These are phyloP conservation scores for Phtheirospermum japonicum DNA, from an alignment of 257 asterid species.

Conservation along the genomic window DNA sequence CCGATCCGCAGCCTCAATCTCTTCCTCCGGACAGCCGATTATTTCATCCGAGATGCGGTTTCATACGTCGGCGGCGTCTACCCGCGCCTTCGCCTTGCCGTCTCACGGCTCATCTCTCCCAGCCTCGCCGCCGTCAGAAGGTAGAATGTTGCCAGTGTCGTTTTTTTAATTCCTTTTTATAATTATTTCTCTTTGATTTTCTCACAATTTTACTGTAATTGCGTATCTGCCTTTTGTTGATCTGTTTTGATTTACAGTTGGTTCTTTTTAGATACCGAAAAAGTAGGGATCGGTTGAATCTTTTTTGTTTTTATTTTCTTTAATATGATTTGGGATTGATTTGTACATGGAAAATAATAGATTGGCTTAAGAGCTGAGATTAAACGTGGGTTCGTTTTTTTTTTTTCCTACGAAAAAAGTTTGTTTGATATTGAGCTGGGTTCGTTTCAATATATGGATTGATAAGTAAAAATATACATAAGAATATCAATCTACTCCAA, in stretches of 20 bases:
- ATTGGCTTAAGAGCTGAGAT: not conserved
- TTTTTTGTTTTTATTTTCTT: not conserved
- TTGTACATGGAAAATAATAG: conserved; percentile 12
- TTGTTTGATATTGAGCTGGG: too few relatives aligned
- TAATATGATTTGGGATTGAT: conserved; percentile 8
- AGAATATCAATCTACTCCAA: too few relatives aligned
- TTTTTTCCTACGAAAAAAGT: too few relatives aligned
- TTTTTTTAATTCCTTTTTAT: not conserved
- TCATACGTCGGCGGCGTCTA: conserved; percentile 9
- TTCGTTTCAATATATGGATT: too few relatives aligned
- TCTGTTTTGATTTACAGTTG: not conserved
- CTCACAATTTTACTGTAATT: not conserved
- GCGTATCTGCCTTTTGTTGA: not conserved
- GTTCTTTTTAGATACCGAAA: not conserved
- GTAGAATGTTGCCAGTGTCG: not conserved
- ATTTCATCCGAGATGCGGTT: conserved; percentile 25
- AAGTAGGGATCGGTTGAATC: not conserved
- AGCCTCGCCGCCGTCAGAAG: conserved; percentile 22
- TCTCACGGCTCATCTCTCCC: conserved; percentile 28
- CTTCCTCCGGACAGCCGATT: conserved; percentile 29
- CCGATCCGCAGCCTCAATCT: conserved; percentile 40
- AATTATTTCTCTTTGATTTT: too few relatives aligned
- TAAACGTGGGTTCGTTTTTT: too few relatives aligned
- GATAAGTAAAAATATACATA: too few relatives aligned
- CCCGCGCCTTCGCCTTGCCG: not conserved